Evolutionary conservation across 257 asterid genomes (phyloP).

Genomic region (Lycium barbarum): DNA sequence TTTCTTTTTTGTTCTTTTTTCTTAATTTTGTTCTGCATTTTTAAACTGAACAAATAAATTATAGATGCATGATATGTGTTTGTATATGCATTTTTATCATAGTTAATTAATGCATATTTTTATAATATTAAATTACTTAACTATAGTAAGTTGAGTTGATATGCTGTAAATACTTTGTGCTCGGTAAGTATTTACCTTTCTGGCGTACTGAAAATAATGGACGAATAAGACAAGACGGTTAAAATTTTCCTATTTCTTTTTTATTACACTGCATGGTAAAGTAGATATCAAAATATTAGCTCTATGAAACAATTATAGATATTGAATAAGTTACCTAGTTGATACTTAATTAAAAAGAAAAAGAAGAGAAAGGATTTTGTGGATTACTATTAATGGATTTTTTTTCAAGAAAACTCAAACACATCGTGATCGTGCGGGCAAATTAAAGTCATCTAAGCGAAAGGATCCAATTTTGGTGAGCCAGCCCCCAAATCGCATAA

Average conservation of each 20-base stretch:
- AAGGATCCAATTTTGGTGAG: not conserved
- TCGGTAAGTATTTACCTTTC: not conserved
- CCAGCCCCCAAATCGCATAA: constrained; percentile 6
- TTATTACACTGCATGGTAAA: not conserved
- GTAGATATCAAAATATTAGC: not conserved
- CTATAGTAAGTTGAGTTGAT: too few relatives aligned
- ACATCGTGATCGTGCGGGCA: not conserved
- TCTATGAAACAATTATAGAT: not conserved
- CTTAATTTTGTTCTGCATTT: not conserved
- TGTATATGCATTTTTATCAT: too few relatives aligned
- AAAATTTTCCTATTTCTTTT: not conserved
- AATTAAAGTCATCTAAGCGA: not conserved
- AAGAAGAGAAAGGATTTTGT: not conserved
- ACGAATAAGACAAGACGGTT: too few relatives aligned
- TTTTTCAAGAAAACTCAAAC: too few relatives aligned
- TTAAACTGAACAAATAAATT: not conserved
- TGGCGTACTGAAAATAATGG: not conserved
- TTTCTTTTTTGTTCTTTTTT: not conserved
- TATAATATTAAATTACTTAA: too few relatives aligned
- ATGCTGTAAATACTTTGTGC: too few relatives aligned
- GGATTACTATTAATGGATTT: too few relatives aligned
- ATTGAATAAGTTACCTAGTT: not conserved
- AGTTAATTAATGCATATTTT: too few relatives aligned
- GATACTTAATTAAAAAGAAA: not conserved
- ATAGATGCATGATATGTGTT: too few relatives aligned